Base-by-base conservation (phyloP, 2,329 filamentous ascomycete genomes). In the Pseudocercospora macadamiae region DNA sequence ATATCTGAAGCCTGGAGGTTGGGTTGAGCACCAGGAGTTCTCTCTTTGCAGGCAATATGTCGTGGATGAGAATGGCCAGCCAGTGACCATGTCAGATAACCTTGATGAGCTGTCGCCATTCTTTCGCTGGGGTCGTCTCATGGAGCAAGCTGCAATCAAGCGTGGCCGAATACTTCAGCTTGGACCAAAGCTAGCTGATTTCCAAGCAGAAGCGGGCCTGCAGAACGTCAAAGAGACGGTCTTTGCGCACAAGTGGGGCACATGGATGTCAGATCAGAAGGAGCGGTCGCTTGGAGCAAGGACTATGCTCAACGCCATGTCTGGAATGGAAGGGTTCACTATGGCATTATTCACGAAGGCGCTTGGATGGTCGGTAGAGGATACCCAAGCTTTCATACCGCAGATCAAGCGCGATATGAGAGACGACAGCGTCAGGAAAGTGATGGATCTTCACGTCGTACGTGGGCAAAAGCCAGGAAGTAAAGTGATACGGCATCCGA, bases 21-120 rank as follows among this genome's bases (percentile, higher is more conserved):
- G 64, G 51, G 62, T 75, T 25, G 73, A 75, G 58, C 44, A 73
- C 19, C 66, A 71, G 47, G 73, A 75, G 47, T 65, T 63, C 57
- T 62, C 62, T 37, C 58, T 66, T 1, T 63, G 64, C 30, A 26
- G 54, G 16, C 63, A 62, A 30, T 65, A 66, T 52, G 28, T 58
- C 19, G 30, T 65, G 3, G 64, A 66, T 30, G 54, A 54, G 14
- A 4, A 52, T 14, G 54, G 45, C 23, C 25, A 62, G 28, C 51
- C 51, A 3, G 21, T 66, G 16, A 60, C 58, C 3, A 59, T 63
- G 57, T 49, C 60, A 14, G 58, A 57, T 1, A 47, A 61, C 10
- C 21, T 52, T 2, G 44, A 59, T 10, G 59, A 63, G 14, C 51
- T 63, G 1, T 58, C 57, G 12, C 48, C 64, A 10, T 59, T 66